Base-by-base conservation (phyloP, 2,329 filamentous ascomycete species). In the Colletotrichum lindemuthianum region DNA sequence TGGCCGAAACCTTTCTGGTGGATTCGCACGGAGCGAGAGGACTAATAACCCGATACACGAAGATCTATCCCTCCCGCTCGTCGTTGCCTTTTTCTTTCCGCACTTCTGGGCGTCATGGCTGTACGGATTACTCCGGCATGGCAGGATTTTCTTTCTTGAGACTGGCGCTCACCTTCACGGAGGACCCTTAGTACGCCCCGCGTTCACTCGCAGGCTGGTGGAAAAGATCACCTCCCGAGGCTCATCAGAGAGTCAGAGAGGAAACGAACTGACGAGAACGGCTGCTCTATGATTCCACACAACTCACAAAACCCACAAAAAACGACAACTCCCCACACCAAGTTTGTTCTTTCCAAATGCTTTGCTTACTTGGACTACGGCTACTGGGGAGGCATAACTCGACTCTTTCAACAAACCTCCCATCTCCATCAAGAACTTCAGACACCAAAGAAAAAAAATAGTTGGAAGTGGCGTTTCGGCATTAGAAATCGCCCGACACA, bases 1-100 rank as follows among this genome's bases (percentile, higher is more conserved):
- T 83, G 81, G 81, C 79, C 77, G 77, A 79, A 61, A 76, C 77
- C 71, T 74, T 77, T 80, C 75, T 79, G 78, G 79, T 78, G 77
- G 77, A 73, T 75, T 71, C 72, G 24, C 24, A 68, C 76, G 76
- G 69, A 71, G 76, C 76, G 76, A 78, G 77, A 79, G 78, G 78
- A 72, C 69, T 74, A 73, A 74, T 72, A 59, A 69, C 63, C 43
- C 37, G 68, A 68, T 69, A 70, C 68, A 72, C 61, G 67, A 71
- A 72, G 68, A 40, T 70, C 71, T 69, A 67, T 60, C 63, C 68
- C 68, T 70, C 71, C 47, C 72, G 71, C 72, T 72, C 72, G 71
- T 70, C 71, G 66, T 34, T 69, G 60, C 53, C 49, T 58, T 57
- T 24, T 24, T 47, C 44, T 39, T 54, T 65, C 43, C 50, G 53